A percentile compares a stretch with the other conserved stretches of the same genome.
phyloP scores from a whole-genome alignment of 306 rosid species.

The Dalbergia cochinchinensis region DNA sequence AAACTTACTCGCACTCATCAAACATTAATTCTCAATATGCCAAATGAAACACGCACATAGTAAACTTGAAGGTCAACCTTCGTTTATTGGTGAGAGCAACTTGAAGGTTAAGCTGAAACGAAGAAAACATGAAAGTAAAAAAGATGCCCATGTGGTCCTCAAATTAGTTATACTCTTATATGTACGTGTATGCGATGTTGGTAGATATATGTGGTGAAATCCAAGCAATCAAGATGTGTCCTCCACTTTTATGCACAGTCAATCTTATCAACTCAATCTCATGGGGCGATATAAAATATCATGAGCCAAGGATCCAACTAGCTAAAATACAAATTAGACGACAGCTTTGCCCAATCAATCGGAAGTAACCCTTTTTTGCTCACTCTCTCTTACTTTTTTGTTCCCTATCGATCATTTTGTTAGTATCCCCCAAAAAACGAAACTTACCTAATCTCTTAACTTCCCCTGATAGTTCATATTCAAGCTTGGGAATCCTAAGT shows the following conservation, averaged over 20 bases:
- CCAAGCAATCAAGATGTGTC: constrained; percentile 63
- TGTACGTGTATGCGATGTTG: background rate
- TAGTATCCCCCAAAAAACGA: constrained; percentile 37
- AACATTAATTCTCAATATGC: too few relatives aligned
- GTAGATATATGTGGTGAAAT: constrained; percentile 59
- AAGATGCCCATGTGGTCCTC: constrained; percentile 29
- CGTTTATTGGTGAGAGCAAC: too few relatives aligned
- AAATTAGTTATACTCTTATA: background rate
- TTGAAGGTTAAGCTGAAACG: background rate
- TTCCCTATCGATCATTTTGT: constrained; percentile 19
- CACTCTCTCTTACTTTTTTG: constrained; percentile 6
- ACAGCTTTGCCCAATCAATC: background rate
- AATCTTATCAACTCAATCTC: constrained; percentile 15
- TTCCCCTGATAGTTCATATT: constrained; percentile 17
- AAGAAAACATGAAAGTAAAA: background rate
- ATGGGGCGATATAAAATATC: background rate
- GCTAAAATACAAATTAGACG: constrained; percentile 30
- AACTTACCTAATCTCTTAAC: constrained; percentile 47
- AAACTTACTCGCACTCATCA: too few relatives aligned
- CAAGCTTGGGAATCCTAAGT: constrained; percentile 49
- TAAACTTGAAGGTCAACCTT: too few relatives aligned
- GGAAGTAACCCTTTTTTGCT: background rate
- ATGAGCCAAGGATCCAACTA: constrained; percentile 33
- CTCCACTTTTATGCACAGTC: constrained; percentile 39
- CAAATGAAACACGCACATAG: too few relatives aligned